phyloP scores from a whole-genome alignment of 495 filamentous ascomycete genomes.

The Neurospora discreta region DNA sequence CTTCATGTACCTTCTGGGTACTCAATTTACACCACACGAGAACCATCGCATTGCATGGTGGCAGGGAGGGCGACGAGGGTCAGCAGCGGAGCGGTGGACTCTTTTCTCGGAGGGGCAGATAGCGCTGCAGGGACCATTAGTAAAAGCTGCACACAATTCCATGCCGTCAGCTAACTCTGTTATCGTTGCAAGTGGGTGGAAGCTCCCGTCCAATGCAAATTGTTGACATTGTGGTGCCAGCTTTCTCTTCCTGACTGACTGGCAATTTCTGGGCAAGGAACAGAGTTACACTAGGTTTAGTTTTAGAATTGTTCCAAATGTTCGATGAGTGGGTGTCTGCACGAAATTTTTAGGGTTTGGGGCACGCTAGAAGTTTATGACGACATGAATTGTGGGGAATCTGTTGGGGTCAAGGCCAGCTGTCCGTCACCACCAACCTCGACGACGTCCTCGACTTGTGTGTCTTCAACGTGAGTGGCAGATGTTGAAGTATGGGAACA shows the following conservation, averaged over 20 bases:
- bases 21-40: neutral
- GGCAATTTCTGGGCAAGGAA: neutral
- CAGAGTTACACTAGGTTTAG: neutral
- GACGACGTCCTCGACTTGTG: neutral
- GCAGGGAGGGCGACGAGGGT: neutral
- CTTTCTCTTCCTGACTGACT: neutral
- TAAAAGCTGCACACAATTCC: neutral
- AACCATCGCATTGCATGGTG: neutral
- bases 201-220: neutral
- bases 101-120: neutral
- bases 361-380: neutral
- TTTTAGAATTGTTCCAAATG: neutral
- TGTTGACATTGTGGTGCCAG: neutral
- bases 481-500: neutral
- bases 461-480: neutral
- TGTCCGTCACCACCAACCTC: neutral
- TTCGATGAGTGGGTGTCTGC: neutral
- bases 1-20: neutral
- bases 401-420: neutral
- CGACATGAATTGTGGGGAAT: neutral
- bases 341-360: neutral
- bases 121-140: neutral
- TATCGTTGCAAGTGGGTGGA: neutral
- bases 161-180: neutral
- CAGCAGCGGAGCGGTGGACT: neutral